These are phyloP conservation scores for Ambrosia hybrid DNA, from an alignment of 140 eudicot genomes.

Conservation along the genomic window DNA sequence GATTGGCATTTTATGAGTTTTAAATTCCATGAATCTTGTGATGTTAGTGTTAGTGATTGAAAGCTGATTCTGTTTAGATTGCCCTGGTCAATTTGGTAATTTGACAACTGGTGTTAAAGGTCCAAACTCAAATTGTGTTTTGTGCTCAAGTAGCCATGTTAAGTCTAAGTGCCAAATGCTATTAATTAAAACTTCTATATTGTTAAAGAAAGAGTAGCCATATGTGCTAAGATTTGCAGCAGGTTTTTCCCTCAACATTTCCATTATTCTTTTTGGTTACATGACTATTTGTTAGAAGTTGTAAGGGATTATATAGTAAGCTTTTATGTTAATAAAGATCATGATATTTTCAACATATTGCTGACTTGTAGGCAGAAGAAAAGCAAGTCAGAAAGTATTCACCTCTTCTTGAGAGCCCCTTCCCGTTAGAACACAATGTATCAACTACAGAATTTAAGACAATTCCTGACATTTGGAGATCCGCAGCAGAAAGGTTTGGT, in stretches of 20 bases:
- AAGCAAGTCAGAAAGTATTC: conserved; percentile 70
- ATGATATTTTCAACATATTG: conserved; percentile 12
- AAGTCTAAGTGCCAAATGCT: background rate
- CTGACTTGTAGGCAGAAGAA: conserved; percentile 50
- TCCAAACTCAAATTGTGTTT: background rate
- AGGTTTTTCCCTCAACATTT: background rate
- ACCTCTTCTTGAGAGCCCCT: conserved; percentile 65
- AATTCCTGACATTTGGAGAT: conserved; percentile 97
- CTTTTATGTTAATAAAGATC: background rate
- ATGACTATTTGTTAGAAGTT: background rate
- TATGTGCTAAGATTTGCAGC: conserved; percentile 10
- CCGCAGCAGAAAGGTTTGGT: conserved; percentile 83
- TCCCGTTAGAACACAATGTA: conserved; percentile 39
- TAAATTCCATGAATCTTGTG: background rate
- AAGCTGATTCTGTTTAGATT: background rate
- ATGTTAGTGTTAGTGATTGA: conserved; percentile 4
- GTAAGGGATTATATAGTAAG: background rate
- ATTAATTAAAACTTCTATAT: background rate
- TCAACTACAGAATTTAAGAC: conserved; percentile 60
- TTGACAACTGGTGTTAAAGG: background rate
- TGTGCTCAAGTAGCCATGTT: conserved; percentile 4
- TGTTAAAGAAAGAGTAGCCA: conserved; percentile 2
- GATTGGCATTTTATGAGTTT: background rate
- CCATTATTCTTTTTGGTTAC: background rate
- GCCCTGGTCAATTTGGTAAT: background rate